A percentile compares a stretch with the other conserved stretches of the same genome.
phyloP scores from a whole-genome alignment of 2,329 filamentous ascomycete species.

The Claviceps sp. region DNA sequence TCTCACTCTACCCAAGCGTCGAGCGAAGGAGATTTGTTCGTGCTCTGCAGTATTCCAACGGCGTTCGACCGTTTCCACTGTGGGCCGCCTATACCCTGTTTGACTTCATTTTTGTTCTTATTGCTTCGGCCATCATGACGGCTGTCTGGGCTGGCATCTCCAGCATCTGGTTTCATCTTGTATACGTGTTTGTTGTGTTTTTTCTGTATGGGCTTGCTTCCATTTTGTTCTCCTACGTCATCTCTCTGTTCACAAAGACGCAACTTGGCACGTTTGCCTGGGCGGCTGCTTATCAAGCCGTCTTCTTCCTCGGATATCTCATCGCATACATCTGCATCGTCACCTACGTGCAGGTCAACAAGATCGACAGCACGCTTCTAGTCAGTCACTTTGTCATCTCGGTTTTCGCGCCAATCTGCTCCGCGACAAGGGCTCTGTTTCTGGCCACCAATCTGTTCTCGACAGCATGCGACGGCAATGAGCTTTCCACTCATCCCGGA shows the following conservation, averaged over 20 bases:
- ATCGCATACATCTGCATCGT: slow-evolving; percentile 59
- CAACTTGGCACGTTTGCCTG: slow-evolving; percentile 79
- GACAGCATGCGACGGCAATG: slow-evolving; percentile 53
- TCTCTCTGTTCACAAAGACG: slow-evolving; percentile 66
- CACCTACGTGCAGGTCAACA: slow-evolving; percentile 58
- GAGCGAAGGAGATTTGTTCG: slow-evolving; percentile 70
- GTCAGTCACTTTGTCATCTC: slow-evolving; percentile 66
- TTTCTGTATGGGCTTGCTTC: slow-evolving; percentile 70
- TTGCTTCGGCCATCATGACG: slow-evolving; percentile 49
- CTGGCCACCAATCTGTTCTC: slow-evolving; percentile 75
- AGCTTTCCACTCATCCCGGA: slow-evolving; percentile 55
- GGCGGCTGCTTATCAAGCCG: slow-evolving; percentile 61
- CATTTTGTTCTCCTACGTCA: slow-evolving; percentile 62
- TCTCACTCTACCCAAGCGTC: slow-evolving; percentile 76
- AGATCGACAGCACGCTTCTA: slow-evolving; percentile 52
- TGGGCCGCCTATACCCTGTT: slow-evolving; percentile 77
- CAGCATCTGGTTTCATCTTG: slow-evolving; percentile 60
- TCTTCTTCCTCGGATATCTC: slow-evolving; percentile 58
- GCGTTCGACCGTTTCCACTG: slow-evolving; percentile 65
- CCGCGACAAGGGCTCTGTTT: slow-evolving; percentile 60
- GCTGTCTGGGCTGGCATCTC: slow-evolving; percentile 55
- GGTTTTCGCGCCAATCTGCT: slow-evolving; percentile 62
- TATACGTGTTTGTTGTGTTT: slow-evolving; percentile 71
- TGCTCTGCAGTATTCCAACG: slow-evolving; percentile 82
- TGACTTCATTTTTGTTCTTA: slow-evolving; percentile 62